Base-by-base conservation (phyloP, 2,329 filamentous ascomycete genomes). In the Trichoderma sp. region DNA sequence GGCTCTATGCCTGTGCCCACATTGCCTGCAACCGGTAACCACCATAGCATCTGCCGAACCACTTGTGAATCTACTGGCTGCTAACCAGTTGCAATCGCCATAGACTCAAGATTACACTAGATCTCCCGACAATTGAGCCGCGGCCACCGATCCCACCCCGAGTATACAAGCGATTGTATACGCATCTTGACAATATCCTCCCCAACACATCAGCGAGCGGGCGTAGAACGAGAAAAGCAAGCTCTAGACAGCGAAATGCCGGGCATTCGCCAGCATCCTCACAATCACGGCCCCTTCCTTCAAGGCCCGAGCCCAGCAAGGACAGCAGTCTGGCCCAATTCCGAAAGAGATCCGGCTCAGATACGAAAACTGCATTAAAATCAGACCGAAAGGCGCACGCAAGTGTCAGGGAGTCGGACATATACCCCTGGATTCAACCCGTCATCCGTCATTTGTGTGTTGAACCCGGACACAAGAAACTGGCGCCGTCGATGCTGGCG, bases 11-110 rank as follows among this genome's bases (percentile, higher is more conserved):
- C 4, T 97, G 94, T 77, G 91, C 92, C 16, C 90, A 97, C 79
- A 87, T 99, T 70, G 96, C 96, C 24, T 98, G 94, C 77, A 93
- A 95, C 74, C 88, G 92, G 91, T 92, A 81, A 55, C 24, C n/a
- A 34, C 32, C 1, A 34, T 14, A 26, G 63, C 28, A 10, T 21
- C 34, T 11, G 5, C 14, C 14, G 26, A 0, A 18, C 28, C 28
- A 1, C 16, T 51, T 30, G 13, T 5, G 43, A 54, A 5, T 1
- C 2, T 4, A 7, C 1, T 30, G 5, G 14, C 0, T 3, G 26
- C 18, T 66, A 37, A 66, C 21, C 61, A 26, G 7, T 34, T 34
- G 13, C 10, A 24, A 18, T 26, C 14, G 13, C 6, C 14, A 8
- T 43, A 93, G 93, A 65, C 84, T 97, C 49, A 94, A 94, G 76